Evolutionary conservation across 1,139 yeast genomes (phyloP), one percentile per base, ranked within the genome.

Genomic region (Candida dubliniensis): DNA sequence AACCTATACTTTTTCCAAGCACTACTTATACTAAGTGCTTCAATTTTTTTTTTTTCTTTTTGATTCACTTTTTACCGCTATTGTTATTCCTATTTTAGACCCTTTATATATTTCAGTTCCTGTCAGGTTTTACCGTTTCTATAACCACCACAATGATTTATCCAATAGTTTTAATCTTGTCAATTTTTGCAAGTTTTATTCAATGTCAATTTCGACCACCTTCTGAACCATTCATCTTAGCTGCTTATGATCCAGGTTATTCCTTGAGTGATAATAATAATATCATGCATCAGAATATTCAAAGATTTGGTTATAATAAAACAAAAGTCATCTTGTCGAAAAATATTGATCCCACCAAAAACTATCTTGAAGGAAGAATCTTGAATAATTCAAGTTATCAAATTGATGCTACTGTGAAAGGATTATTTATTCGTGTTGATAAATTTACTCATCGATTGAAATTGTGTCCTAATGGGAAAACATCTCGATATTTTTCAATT

Each of bases 381-480:
- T 31, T 46, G 27, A 15, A 31, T 6, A 46, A 46, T 32, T 34
- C 44, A 4, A 41, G 45, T 27, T 41, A 38, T 8, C 31, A 30
- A 31, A 13, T 44, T 13, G 40, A 38, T 8, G 36, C 36, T 14
- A 23, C 34, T 12, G 18, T 18, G 2, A 15, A 31, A 10, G 38
- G 38, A 1, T 13, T 31, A 15, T 47, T 42, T 33, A 35, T 47
- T 11, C 31, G 50, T 14, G 50, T 47, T 31, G 46, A 45, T 34
- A 8, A 18, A 8, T 25, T 35, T 8, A 45, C 46, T 3, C 33
- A 43, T 29, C 36, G 50, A 6, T 34, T 47, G 24, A 45, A 47
- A 31, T 25, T 43, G 4, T 47, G 50, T 38, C 50, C 50, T 8
- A 39, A 38, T 8, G 48, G 48, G 4, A n/a, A 12, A 5, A 38